Conservation (phyloP, 768 basidiomycete genomes). For the Mycena haematopus region DNA sequence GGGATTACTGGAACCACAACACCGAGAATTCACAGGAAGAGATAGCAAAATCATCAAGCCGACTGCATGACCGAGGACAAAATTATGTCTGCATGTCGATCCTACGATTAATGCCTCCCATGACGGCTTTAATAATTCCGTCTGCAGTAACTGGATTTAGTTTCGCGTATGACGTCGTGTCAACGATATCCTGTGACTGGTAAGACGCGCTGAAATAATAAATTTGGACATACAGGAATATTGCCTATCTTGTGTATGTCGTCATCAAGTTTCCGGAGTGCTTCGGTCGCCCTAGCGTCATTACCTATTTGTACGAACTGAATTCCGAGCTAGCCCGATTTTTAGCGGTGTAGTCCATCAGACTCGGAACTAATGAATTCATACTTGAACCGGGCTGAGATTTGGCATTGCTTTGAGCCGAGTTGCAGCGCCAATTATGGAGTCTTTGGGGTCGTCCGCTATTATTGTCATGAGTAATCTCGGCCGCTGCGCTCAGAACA, state of each 20-base stretch:
- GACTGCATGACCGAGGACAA: neutral
- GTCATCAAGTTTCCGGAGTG: constrained; percentile 62
- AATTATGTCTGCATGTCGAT: constrained; percentile 7
- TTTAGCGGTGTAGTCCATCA: neutral
- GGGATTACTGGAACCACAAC: too few relatives aligned
- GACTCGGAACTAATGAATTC: neutral
- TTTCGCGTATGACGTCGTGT: constrained; percentile 22
- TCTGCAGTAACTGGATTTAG: constrained; percentile 20
- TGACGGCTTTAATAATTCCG: constrained; percentile 21
- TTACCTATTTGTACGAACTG: constrained; percentile 79
- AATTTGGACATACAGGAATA: constrained; percentile 47
- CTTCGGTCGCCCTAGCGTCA: constrained; percentile 45
- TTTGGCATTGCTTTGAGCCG: constrained; percentile 52
- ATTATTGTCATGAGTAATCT: neutral
- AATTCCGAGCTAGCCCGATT: constrained; percentile 55
- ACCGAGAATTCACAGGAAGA: too few relatives aligned
- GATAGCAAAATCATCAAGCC: neutral
- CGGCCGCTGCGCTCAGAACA: too few relatives aligned
- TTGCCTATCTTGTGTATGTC: constrained; percentile 46
- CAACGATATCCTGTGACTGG: constrained; percentile 20
- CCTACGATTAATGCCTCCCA: constrained; percentile 23
- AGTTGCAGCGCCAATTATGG: constrained; percentile 52
- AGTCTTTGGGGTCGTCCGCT: constrained; percentile 59
- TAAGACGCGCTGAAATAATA: neutral
- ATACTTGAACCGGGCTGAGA: constrained; percentile 18